These are phyloP conservation scores for Letharia lupina DNA, from an alignment of 495 filamentous ascomycete species.

Conservation along the genomic window DNA sequence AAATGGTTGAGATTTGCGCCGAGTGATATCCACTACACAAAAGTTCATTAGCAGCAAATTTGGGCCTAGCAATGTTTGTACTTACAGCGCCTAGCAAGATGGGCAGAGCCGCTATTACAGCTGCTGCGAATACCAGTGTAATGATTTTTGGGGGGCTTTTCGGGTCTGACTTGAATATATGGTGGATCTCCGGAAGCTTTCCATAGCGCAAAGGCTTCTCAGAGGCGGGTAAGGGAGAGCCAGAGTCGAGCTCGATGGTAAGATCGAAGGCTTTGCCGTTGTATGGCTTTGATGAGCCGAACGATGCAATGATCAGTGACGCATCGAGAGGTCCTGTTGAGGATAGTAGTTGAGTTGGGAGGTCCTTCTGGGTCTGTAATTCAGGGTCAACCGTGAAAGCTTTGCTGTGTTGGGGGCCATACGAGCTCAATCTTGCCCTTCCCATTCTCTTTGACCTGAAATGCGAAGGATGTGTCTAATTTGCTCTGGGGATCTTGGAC, in stretches of 20 bases:
- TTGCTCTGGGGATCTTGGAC: constrained; percentile 64
- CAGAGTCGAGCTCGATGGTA: constrained; percentile 51
- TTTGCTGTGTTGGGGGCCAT: constrained; percentile 29
- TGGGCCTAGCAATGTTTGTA: constrained; percentile 12
- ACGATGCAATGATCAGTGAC: constrained; percentile 75
- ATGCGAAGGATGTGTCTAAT: constrained; percentile 81
- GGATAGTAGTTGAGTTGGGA: constrained; percentile 73
- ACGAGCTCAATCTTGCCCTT: constrained; percentile 80
- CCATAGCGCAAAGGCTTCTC: constrained; percentile 67
- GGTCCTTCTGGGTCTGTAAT: constrained; percentile 75
- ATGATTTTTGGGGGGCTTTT: constrained; percentile 76
- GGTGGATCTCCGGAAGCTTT: constrained; percentile 75
- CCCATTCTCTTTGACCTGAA: constrained; percentile 77
- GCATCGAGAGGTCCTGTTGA: constrained; percentile 59
- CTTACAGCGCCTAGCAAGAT: constrained; percentile 63
- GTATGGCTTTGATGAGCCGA: constrained; percentile 63
- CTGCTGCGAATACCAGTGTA: constrained; percentile 64
- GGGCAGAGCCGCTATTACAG: constrained; percentile 63
- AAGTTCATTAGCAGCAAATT: not conserved
- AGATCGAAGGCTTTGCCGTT: constrained; percentile 60
- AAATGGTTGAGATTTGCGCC: constrained; percentile 82
- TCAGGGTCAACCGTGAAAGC: constrained; percentile 26
- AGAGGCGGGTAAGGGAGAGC: constrained; percentile 46
- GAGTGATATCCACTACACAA: constrained; percentile 60
- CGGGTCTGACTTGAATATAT: constrained; percentile 76